Percentiles rank a stretch among this genome's conserved stretches.
phyloP scores from a whole-genome alignment of 495 filamentous ascomycete species.

The Xylaria sp. region DNA sequence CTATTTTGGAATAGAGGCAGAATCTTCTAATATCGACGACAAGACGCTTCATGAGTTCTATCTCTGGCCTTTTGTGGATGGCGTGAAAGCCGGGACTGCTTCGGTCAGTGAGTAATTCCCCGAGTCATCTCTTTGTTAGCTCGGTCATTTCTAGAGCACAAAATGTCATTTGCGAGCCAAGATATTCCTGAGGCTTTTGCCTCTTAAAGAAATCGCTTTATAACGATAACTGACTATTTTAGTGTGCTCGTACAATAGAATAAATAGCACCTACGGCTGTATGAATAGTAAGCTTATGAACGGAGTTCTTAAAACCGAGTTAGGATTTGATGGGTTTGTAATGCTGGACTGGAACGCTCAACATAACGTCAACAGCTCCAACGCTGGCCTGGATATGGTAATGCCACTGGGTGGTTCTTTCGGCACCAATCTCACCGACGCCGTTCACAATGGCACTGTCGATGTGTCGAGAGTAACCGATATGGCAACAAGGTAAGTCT shows the following conservation, averaged over 20 bases:
- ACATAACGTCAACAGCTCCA: conserved; percentile 60
- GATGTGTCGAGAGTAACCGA: conserved; percentile 58
- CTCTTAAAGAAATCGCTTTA: neutral
- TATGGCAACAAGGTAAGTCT: conserved; percentile 53
- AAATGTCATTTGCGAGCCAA: neutral
- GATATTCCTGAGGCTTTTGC: neutral
- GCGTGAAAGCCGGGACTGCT: conserved; percentile 64
- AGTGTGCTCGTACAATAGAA: conserved; percentile 72
- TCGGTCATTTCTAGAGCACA: neutral
- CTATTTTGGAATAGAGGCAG: conserved; percentile 51
- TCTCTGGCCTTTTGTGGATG: conserved; percentile 73
- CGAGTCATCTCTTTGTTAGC: neutral
- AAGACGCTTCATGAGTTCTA: conserved; percentile 75
- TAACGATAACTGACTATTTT: neutral
- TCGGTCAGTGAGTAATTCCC: conserved; percentile 49
- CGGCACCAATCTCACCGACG: conserved; percentile 51
- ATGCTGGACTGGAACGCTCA: conserved; percentile 70
- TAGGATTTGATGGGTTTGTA: conserved; percentile 72
- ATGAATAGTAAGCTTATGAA: conserved; percentile 68
- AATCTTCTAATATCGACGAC: conserved; percentile 70
- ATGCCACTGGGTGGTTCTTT: conserved; percentile 62
- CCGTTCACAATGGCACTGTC: conserved; percentile 58
- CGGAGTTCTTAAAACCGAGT: conserved; percentile 67
- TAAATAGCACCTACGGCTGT: conserved; percentile 71
- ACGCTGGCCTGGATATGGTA: conserved; percentile 67